These are phyloP conservation scores for Diplogelasinospora grovesii DNA, from an alignment of 495 filamentous ascomycete genomes.

Conservation along the genomic window DNA sequence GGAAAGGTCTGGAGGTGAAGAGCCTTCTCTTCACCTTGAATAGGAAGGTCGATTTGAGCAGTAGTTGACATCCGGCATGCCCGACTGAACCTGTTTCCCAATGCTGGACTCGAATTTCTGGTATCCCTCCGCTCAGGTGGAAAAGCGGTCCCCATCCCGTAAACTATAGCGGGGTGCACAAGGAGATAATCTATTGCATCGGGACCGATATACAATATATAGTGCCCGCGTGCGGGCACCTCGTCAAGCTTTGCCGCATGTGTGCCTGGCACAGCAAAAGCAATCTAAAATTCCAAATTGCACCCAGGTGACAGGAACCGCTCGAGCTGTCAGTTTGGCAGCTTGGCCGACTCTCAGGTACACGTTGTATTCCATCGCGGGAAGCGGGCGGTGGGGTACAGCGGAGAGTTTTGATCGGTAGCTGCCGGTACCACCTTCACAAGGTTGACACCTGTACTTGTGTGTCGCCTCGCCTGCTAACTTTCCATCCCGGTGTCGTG, in stretches of 20 bases:
- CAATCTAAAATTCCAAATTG: constrained; percentile 21
- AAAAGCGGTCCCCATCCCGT: constrained; percentile 30
- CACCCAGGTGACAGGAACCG: constrained; percentile 13
- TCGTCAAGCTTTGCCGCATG: constrained; percentile 8
- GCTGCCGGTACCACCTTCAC: constrained; percentile 18
- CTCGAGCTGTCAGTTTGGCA: constrained; percentile 9
- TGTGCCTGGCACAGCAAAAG: constrained; percentile 4
- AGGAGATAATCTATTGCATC: constrained; percentile 23
- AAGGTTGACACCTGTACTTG: constrained; percentile 5
- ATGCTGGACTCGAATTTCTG: too few relatives aligned
- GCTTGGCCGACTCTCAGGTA: constrained; percentile 1
- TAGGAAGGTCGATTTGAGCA: constrained; percentile 22
- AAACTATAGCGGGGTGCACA: constrained; percentile 15
- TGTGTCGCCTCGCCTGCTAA: constrained; percentile 3
- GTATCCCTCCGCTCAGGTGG: too few relatives aligned
- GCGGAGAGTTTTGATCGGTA: constrained; percentile 26
- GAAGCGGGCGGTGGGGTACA: constrained; percentile 14
- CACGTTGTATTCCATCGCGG: constrained; percentile 15
- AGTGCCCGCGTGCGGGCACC: constrained; percentile 7
- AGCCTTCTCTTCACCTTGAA: constrained; percentile 13
- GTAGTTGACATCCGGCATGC: constrained; percentile 13
- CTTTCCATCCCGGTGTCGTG: neutral
- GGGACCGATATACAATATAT: constrained; percentile 18
- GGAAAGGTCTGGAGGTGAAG: constrained; percentile 11
- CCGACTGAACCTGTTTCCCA: constrained; percentile 4